Conservation (phyloP, 2,329 filamentous ascomycete species). For the Zasmidium citrigriseum region DNA sequence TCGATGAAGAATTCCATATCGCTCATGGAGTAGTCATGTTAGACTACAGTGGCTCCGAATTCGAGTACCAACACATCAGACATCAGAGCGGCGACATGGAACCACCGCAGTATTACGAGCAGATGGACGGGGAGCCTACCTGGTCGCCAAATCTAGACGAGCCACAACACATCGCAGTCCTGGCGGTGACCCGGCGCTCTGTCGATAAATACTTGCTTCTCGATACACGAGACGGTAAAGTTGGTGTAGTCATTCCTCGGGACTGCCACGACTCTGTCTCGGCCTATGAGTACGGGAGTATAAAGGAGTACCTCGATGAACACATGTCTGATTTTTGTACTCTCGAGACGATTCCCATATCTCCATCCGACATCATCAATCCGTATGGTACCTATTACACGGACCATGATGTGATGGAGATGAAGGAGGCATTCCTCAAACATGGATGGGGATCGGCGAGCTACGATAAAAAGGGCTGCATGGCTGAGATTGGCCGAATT, state of each 20-base stretch:
- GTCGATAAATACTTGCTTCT: neutral
- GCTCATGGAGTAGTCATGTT: neutral
- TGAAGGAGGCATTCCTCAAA: too few relatives aligned
- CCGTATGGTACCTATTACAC: too few relatives aligned
- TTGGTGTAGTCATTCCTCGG: neutral
- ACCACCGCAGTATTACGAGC: neutral
- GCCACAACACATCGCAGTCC: neutral
- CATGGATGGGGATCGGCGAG: too few relatives aligned
- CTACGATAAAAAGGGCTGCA: too few relatives aligned
- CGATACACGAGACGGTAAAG: neutral
- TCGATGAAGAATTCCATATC: neutral
- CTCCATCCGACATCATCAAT: too few relatives aligned
- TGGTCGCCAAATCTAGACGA: neutral
- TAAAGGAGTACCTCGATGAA: neutral
- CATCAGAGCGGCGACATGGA: too few relatives aligned
- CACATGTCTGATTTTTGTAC: too few relatives aligned
- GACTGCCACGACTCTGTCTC: neutral
- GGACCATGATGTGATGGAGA: too few relatives aligned
- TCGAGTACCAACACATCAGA: neutral
- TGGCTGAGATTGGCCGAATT: too few relatives aligned
- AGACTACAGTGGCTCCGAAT: constrained; percentile 3
- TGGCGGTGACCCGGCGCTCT: neutral
- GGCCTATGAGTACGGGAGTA: neutral
- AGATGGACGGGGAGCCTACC: neutral
- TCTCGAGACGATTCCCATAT: too few relatives aligned